Evolutionary conservation across 805 yeast species (phyloP), one percentile per base, ranked within the genome.

Genomic region (Saturnispora zaruensis): DNA sequence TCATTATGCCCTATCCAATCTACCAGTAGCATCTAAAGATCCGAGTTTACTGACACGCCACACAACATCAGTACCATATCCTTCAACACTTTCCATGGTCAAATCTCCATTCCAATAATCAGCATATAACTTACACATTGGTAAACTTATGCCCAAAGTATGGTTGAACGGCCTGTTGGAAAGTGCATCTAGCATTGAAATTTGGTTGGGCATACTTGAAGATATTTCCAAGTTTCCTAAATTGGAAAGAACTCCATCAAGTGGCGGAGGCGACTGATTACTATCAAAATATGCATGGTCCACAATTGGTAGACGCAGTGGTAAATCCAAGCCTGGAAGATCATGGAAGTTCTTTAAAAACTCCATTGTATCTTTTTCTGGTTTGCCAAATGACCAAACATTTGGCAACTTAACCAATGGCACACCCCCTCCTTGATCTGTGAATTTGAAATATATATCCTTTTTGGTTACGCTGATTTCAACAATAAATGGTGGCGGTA

Each of bases 21-120:
- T 87, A 38, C 78, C 68, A 53, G 75, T 78, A 50, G 78, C 83
- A 26, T 78, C 75, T 56, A 78, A 75, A 46, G 76, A 72, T 41
- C 96, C 96, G 50, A 88, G 73, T 63, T 87, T 86, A 28, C 89
- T 84, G 52, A 91, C 69, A 30, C 84, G 80, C 60, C 93, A 68
- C 52, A 84, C 82, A 0, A 91, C 89, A 61, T 91, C 99, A 34
- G 93, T 81, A 2, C 99, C 99, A 58, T 84, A 87, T 2, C 96
- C 97, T 52, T 88, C 91, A 46, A 91, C 69, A 0, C 95, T 83
- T 57, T 82, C 82, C 75, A 91, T 78, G 52, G 81, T 82, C 46
- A 91, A 66, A 46, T 84, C 86, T 6, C 98, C 98, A 58, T 90
- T 93, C 98, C 98, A 91, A 66, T 91, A 91, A 58, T 91, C 97